Evolutionary conservation across 805 yeast genomes (phyloP).

Genomic region (Torulaspora maleeae): DNA sequence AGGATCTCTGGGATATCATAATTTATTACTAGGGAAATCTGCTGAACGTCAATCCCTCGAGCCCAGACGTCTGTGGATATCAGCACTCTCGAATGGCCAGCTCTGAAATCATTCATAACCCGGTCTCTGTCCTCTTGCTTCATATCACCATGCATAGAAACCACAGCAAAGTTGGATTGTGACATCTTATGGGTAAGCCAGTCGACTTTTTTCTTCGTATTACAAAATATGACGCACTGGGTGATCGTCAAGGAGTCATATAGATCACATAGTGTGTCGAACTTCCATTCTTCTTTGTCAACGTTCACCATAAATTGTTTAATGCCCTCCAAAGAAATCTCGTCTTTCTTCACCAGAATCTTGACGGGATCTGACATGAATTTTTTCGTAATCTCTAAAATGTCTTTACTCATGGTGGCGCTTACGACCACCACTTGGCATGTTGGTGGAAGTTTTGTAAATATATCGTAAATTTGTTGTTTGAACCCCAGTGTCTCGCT

Average conservation of each 20-base stretch:
- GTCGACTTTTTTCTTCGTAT: slow-evolving; percentile 92
- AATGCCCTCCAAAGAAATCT: slow-evolving; percentile 91
- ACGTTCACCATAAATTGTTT: slow-evolving; percentile 88
- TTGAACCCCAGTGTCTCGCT: slow-evolving; percentile 85
- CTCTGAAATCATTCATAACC: slow-evolving; percentile 93
- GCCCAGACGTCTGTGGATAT: slow-evolving; percentile 96
- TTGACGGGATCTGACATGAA: slow-evolving; percentile 94
- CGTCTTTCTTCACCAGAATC: slow-evolving; percentile 92
- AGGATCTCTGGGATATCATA: slow-evolving; percentile 86
- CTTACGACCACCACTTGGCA: slow-evolving; percentile 93
- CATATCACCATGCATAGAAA: slow-evolving; percentile 95
- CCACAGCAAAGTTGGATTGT: slow-evolving; percentile 81
- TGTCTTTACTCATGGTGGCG: slow-evolving; percentile 93
- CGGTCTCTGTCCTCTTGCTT: slow-evolving; percentile 89
- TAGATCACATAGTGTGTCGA: slow-evolving; percentile 88
- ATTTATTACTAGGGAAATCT: slow-evolving; percentile 90
- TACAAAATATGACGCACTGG: slow-evolving; percentile 97
- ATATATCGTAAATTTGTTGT: slow-evolving; percentile 92
- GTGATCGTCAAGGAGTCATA: slow-evolving; percentile 94
- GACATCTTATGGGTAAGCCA: slow-evolving; percentile 71
- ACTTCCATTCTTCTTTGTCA: slow-evolving; percentile 90
- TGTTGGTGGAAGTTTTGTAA: slow-evolving; percentile 77
- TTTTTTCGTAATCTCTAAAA: slow-evolving; percentile 82
- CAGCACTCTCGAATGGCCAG: slow-evolving; percentile 88
- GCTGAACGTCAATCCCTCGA: slow-evolving; percentile 97